phyloP scores from a whole-genome alignment of 352 stramenopile species.

The Phytophthora pini region DNA sequence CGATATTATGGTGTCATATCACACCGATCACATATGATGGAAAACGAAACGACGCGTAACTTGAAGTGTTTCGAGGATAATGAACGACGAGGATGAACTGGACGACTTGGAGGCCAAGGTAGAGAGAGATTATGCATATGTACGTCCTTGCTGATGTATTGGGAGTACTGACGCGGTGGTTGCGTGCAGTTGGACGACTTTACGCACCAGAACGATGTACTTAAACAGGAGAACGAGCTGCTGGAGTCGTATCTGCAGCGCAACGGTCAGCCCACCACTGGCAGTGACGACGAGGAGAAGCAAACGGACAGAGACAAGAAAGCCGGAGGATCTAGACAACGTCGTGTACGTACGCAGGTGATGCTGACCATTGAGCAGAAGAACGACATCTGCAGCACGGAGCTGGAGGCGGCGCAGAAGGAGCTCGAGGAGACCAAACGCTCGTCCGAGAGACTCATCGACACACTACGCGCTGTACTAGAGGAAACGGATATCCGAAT shows the following conservation, averaged over 20 bases:
- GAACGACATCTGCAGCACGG: conserved; percentile 89
- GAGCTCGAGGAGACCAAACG: conserved; percentile 91
- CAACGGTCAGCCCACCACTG: conserved; percentile 49
- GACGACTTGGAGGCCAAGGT: conserved; percentile 80
- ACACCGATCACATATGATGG: too few species aligned
- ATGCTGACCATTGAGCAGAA: conserved; percentile 94
- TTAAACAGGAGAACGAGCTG: conserved; percentile 93
- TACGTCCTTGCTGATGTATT: neutral
- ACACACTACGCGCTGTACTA: conserved; percentile 92
- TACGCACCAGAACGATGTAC: conserved; percentile 85
- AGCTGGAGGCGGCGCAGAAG: conserved; percentile 90
- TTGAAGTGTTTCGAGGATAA: conserved; percentile 24
- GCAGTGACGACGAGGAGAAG: conserved; percentile 79
- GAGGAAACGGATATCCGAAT: conserved; percentile 96
- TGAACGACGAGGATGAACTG: conserved; percentile 77
- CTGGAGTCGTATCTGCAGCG: conserved; percentile 87
- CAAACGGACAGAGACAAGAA: conserved; percentile 60
- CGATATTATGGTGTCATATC: too few species aligned
- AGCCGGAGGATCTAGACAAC: conserved; percentile 39
- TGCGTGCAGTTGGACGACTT: conserved; percentile 81
- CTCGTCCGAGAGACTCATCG: conserved; percentile 93
- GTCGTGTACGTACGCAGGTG: conserved; percentile 63
- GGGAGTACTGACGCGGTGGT: neutral
- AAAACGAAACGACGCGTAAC: conserved; percentile 35
- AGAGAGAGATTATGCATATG: neutral